Percentiles rank a stretch among this genome's conserved stretches.
phyloP scores from a whole-genome alignment of 23 red algal species.

The Cyanidium caldarium region DNA sequence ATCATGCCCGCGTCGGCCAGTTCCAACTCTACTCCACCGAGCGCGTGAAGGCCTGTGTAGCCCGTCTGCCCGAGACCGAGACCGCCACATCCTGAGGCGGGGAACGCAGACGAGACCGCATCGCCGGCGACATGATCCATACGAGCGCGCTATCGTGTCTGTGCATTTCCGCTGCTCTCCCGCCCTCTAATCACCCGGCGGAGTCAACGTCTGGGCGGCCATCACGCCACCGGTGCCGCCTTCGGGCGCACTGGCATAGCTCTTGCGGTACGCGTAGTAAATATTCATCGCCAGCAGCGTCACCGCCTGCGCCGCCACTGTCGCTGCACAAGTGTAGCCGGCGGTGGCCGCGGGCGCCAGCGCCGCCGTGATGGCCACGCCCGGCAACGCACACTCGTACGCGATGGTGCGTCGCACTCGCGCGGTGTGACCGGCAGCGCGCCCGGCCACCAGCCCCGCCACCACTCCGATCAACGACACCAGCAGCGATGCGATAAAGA shows the following conservation, averaged over 20 bases:
- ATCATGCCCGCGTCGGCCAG: slow-evolving; percentile 7
- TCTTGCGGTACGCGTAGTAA: neutral
- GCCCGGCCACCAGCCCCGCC: neutral
- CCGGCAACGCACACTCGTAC: neutral
- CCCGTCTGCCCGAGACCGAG: slow-evolving; percentile 18
- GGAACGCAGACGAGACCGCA: too few species aligned
- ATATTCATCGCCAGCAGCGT: neutral
- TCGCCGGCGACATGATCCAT: too few species aligned
- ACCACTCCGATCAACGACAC: neutral
- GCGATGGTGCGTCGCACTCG: neutral
- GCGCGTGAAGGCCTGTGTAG: slow-evolving; percentile 60
- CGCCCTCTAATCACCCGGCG: too few species aligned
- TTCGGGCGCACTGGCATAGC: neutral
- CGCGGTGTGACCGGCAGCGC: neutral
- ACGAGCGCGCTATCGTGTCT: too few species aligned
- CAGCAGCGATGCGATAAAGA: slow-evolving; percentile 1
- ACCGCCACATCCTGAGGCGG: too few species aligned
- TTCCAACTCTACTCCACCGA: slow-evolving; percentile 67
- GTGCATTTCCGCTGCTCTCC: too few species aligned
- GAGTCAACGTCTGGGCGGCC: too few species aligned
- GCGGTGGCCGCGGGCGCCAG: neutral
- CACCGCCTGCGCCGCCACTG: neutral
- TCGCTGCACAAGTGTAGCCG: neutral
- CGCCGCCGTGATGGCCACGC: neutral
- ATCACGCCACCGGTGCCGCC: too few species aligned